Evolutionary conservation across 805 yeast species (phyloP).

Genomic region (Scheffersomyces coipomensis): DNA sequence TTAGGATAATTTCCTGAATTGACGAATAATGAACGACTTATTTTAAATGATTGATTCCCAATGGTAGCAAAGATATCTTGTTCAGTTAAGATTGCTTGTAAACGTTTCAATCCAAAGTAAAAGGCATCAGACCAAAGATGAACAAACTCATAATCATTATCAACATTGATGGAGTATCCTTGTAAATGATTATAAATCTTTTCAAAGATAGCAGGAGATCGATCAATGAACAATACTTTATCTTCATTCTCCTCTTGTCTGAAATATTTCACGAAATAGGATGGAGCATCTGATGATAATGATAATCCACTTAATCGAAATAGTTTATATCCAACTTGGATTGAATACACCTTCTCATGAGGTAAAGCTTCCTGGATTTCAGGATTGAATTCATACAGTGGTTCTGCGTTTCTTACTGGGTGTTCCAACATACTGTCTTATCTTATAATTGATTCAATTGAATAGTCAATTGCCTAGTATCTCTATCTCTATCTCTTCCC

Average conservation of each 20-base stretch:
- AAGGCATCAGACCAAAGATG: conserved; percentile 67
- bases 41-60: conserved; percentile 58
- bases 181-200: conserved; percentile 71
- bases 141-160: conserved; percentile 58
- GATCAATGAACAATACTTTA: conserved; percentile 61
- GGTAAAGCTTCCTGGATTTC: conserved; percentile 57
- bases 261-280: conserved; percentile 80
- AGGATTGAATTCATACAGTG: conserved; percentile 31
- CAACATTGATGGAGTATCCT: conserved; percentile 70
- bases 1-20: conserved; percentile 74
- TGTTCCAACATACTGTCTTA: no score
- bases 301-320: conserved; percentile 82
- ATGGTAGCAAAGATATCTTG: conserved; percentile 57
- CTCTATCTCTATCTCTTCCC: background rate
- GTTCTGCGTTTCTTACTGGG: conserved; percentile 10
- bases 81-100: conserved; percentile 47
- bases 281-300: conserved; percentile 81
- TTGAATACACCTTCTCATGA: conserved; percentile 63
- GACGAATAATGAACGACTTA: conserved; percentile 54
- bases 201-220: conserved; percentile 69
- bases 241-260: conserved; percentile 33
- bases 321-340: conserved; percentile 65
- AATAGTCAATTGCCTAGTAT: background rate
- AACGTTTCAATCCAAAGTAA: conserved; percentile 64
- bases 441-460: conserved; percentile 4